Evolutionary conservation across 805 yeast genomes (phyloP), one percentile per base, ranked within the genome.

Genomic region (Kuraishia piskuri): DNA sequence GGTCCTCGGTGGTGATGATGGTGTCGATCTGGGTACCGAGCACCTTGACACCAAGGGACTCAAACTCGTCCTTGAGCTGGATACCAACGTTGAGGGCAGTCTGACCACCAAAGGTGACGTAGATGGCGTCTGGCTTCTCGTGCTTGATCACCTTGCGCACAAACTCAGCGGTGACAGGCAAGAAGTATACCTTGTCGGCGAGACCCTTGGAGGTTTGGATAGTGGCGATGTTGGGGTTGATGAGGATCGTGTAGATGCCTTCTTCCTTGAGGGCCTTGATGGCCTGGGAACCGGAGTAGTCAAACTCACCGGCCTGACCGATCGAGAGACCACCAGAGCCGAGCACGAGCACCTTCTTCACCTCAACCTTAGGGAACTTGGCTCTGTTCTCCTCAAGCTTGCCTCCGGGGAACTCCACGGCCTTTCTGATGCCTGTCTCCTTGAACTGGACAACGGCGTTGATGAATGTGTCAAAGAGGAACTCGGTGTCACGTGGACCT

Each of bases 221-320:
- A 36, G 99, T 94, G 52, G 99, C 99, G 68, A 94, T 94, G 72
- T 94, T 94, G 54, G 99, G 99, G 72, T 94, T 94, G 67, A 94
- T 91, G 66, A 94, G 80, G 61, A 94, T 86, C 54, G 98, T 91
- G 78, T 92, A 90, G 59, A 92, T 94, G 57, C 97, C 97, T 74
- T 91, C 98, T 76, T 94, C 97, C 71, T 90, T 92, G 73, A 94
- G 79, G 49, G 99, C 99, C 74, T 94, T 94, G 73, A 94, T 94
- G 55, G 99, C 99, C 75, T 94, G 99, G 53, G 97, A 90, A 66
- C 99, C 99, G 49, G 97, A 90, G 75, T 94, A 94, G 71, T 94
- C 99, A 66, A 94, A 94, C 74, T 94, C 99, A 72, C 99, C 99
- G 58, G 99, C 99, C 77, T 94, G 99, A 60, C 99, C 99, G 68